Percentiles rank a stretch among this genome's conserved stretches.
phyloP scores from a whole-genome alignment of 257 asterid genomes.

The Solanum dulcamara region DNA sequence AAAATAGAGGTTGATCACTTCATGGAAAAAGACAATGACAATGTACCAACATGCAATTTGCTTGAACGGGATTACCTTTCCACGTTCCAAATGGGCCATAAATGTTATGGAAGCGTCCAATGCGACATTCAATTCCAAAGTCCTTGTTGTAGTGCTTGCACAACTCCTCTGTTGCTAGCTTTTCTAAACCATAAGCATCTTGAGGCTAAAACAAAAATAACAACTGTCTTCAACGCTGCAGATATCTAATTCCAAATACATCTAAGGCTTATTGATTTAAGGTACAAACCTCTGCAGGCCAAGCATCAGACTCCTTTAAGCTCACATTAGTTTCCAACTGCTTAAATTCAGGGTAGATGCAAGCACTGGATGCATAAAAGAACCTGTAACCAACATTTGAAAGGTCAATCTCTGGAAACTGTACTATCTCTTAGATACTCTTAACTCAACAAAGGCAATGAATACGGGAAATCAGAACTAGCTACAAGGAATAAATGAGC shows the following conservation, averaged over 20 bases:
- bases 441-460: background rate
- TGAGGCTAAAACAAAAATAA: conserved; percentile 43
- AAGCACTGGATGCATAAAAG: conserved; percentile 89
- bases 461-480: background rate
- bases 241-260: background rate
- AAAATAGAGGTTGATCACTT: background rate
- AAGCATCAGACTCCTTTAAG: conserved; percentile 90
- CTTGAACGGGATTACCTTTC: conserved; percentile 42
- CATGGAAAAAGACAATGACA: background rate
- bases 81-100: conserved; percentile 96
- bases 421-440: background rate
- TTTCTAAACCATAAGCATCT: conserved; percentile 93
- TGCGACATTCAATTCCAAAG: conserved; percentile 82
- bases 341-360: conserved; percentile 90
- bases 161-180: conserved; percentile 79
- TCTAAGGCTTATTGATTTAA: background rate
- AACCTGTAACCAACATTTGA: conserved; percentile 34
- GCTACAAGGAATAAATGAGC: background rate
- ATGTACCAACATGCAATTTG: background rate
- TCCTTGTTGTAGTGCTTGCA: conserved; percentile 91
- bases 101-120: conserved; percentile 89
- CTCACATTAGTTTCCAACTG: conserved; percentile 88
- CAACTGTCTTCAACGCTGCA: background rate
- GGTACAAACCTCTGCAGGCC: conserved; percentile 85
- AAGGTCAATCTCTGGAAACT: background rate